phyloP scores from a whole-genome alignment of 805 yeast genomes.

The Yarrowia keelungensis region DNA sequence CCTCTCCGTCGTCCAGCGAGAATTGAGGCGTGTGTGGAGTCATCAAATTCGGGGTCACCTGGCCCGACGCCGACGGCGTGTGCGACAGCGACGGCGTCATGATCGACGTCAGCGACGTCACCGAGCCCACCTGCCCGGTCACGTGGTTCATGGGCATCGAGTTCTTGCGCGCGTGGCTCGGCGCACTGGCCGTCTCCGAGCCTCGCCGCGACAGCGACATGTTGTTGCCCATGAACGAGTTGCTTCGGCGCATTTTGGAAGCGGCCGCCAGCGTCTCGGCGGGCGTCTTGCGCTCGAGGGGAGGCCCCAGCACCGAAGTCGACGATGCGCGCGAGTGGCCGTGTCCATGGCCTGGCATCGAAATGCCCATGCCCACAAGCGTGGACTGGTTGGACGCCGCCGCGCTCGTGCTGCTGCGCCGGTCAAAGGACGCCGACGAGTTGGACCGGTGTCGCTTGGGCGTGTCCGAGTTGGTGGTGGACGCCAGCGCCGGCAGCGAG shows the following conservation, averaged over 20 bases:
- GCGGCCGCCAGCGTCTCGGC: conserved; percentile 38
- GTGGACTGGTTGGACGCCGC: conserved; percentile 1
- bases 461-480: conserved; percentile 25
- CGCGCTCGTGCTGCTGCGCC: conserved; percentile 2
- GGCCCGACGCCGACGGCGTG: conserved; percentile 28
- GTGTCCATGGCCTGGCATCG: conserved; percentile 12
- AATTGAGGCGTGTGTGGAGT: conserved; percentile 37
- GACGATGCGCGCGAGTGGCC: conserved; percentile 21
- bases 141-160: conserved; percentile 36
- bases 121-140: conserved; percentile 36
- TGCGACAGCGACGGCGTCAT: conserved; percentile 30
- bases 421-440: conserved; percentile 35
- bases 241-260: conserved; percentile 36
- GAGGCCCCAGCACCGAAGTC: conserved; percentile 30
- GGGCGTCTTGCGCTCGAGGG: conserved; percentile 38
- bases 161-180: conserved; percentile 33
- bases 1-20: conserved; percentile 38
- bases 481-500: conserved; percentile 23
- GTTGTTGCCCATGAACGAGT: conserved; percentile 31
- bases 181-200: conserved; percentile 30
- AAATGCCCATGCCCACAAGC: conserved; percentile 32
- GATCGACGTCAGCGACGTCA: conserved; percentile 33
- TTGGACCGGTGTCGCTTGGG: conserved; percentile 38
- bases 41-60: conserved; percentile 31
- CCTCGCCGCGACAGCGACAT: conserved; percentile 37